Evolutionary conservation across 495 filamentous ascomycete genomes (phyloP).

Genomic region (Venustampulla echinocandica): DNA sequence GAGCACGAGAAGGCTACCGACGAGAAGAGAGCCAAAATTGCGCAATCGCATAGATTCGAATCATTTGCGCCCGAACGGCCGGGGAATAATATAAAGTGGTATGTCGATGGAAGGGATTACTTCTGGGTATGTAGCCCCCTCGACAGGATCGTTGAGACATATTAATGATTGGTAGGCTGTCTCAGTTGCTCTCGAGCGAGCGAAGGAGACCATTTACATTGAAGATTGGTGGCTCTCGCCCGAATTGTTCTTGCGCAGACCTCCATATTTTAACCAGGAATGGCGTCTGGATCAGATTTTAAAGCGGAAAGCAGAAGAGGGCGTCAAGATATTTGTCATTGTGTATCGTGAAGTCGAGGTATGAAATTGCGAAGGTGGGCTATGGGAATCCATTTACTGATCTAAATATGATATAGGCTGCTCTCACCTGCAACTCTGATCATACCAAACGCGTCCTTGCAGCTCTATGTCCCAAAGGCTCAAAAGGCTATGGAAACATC

Average conservation of each 20-base stretch:
- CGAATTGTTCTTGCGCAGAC: constrained; percentile 82
- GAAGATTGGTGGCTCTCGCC: constrained; percentile 96
- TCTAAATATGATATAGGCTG: no score
- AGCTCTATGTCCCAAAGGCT: constrained; percentile 69
- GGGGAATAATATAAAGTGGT: constrained; percentile 91
- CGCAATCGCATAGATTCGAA: constrained; percentile 69
- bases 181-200: constrained; percentile 73
- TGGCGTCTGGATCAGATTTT: constrained; percentile 82
- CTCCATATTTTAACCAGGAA: constrained; percentile 70
- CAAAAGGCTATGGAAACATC: constrained; percentile 78
- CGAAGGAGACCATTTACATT: constrained; percentile 90
- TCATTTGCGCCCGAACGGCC: constrained; percentile 80
- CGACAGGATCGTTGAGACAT: not conserved
- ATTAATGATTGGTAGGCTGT: constrained; percentile 44
- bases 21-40: constrained; percentile 61
- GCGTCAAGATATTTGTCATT: constrained; percentile 89
- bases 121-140: constrained; percentile 52
- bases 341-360: constrained; percentile 77
- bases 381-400: no score
- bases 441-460: constrained; percentile 89
- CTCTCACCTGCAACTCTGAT: constrained; percentile 82
- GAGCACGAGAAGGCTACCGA: constrained; percentile 81
- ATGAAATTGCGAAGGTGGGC: not conserved
- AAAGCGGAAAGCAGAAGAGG: constrained; percentile 80
- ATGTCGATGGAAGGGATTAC: constrained; percentile 89